Base-by-base conservation (phyloP, 2,329 filamentous ascomycete species). In the Thielaviopsis euricoi region DNA sequence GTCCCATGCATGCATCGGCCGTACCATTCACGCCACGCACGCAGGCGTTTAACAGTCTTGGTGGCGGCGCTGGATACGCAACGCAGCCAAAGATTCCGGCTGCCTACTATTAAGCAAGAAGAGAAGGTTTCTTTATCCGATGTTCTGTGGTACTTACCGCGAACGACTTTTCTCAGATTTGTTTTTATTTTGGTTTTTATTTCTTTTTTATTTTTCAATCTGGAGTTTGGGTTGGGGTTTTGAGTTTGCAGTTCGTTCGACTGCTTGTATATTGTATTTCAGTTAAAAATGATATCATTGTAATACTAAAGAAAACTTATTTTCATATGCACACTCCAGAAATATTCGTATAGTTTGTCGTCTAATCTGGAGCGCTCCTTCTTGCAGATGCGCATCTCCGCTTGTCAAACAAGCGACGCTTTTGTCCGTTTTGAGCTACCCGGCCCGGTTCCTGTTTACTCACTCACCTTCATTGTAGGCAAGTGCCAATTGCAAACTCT, bases 1-100 rank as follows among this genome's bases (percentile, higher is more conserved):
- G 37, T 15, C 37, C 37, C 3, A 43, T 43, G 7, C 37, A 25
- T 4, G 46, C 37, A 9, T 17, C 43, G 33, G 66, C 65, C 12
- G 63, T 73, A 62, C 79, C 80, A 0, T 85, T 76, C 62, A 86
- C 83, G 6, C 83, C 83, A 6, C 70, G 84, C 62, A 86, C 84
- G 17, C 75, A 80, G 67, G 84, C 83, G 1, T 87, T 87, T 66
- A 76, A 85, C 64, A 76, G 77, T 13, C 71, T 85, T 53, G 78
- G 83, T 53, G 78, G 83, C 61, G 70, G 53, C 22, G 53, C 26
- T 6, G 52, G 52, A 7, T 17, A 17, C 17, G 37, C 13, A 4
- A 12, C 17, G 33, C 58, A 60, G 52, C 58, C 55, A 19, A 29
- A 25, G n/a, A 40, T 60, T 15, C 58, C 58, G 19, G 26, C 26